These are phyloP conservation scores for Gossypium australe DNA, from an alignment of 345 rosid species.

Conservation along the genomic window DNA sequence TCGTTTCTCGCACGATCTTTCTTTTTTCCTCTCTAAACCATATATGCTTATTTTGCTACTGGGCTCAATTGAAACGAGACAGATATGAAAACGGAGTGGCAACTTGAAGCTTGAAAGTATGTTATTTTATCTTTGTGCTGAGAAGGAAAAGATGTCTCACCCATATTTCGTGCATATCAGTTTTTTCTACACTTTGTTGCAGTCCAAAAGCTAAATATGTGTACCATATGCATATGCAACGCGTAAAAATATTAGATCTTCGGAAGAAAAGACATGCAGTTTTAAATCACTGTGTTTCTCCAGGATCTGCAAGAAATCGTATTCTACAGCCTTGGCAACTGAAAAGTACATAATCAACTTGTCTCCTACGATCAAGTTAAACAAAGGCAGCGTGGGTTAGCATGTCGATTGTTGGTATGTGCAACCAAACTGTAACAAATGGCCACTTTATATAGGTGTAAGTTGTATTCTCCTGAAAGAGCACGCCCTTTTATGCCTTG, in stretches of 20 bases:
- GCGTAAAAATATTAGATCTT: neutral
- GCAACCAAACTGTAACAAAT: constrained; percentile 5
- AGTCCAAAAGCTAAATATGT: neutral
- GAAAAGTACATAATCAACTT: neutral
- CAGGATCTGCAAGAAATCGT: constrained; percentile 14
- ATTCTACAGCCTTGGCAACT: neutral
- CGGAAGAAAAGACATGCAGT: constrained; percentile 7
- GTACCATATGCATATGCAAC: neutral
- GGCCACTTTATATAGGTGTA: neutral
- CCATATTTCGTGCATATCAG: neutral
- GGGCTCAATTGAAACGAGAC: neutral
- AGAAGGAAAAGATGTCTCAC: neutral
- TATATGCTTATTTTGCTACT: neutral
- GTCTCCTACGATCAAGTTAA: constrained; percentile 17
- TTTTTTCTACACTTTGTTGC: neutral
- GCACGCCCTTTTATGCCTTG: constrained; percentile 13
- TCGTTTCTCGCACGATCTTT: neutral
- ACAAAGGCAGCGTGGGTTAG: constrained; percentile 16
- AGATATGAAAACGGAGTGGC: neutral
- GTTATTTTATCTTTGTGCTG: neutral
- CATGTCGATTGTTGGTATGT: constrained; percentile 7
- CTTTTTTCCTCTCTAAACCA: neutral
- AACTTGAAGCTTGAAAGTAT: neutral
- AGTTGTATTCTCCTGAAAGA: neutral
- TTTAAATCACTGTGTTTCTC: neutral